Percentiles rank a stretch among this genome's conserved stretches.
phyloP scores from a whole-genome alignment of 2,329 filamentous ascomycete genomes.

The Alternaria viburni region DNA sequence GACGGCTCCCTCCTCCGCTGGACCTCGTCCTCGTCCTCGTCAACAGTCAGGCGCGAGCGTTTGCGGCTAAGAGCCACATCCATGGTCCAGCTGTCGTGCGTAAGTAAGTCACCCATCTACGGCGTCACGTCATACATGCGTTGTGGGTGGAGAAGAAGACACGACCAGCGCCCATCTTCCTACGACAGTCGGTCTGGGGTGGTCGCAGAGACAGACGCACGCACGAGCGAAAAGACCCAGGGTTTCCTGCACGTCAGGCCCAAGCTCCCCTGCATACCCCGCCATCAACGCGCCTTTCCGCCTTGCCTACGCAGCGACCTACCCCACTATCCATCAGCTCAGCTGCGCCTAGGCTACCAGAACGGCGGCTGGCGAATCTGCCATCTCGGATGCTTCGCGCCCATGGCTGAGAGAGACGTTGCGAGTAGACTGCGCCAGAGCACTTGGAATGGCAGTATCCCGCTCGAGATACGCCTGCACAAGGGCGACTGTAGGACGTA shows the following conservation, averaged over 20 bases:
- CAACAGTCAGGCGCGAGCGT: constrained; percentile 39
- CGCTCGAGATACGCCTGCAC: constrained; percentile 65
- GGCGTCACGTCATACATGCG: neutral
- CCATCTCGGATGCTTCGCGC: constrained; percentile 7
- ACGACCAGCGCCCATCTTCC: constrained; percentile 8
- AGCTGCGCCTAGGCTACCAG: constrained; percentile 19
- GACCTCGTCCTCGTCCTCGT: constrained; percentile 33
- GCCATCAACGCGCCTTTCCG: constrained; percentile 4
- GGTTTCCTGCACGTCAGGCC: constrained; percentile 3
- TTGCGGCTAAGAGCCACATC: constrained; percentile 39
- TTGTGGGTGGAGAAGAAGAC: constrained; percentile 8
- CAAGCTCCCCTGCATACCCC: constrained; percentile 16
- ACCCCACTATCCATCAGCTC: constrained; percentile 17
- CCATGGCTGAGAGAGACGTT: constrained; percentile 41
- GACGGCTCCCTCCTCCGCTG: constrained; percentile 27
- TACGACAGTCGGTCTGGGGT: constrained; percentile 13
- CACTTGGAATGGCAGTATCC: constrained; percentile 66
- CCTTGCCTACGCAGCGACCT: neutral
- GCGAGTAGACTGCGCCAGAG: constrained; percentile 52
- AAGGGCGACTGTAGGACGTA: constrained; percentile 66
- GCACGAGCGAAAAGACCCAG: constrained; percentile 8
- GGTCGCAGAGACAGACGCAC: constrained; percentile 37
- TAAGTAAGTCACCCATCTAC: constrained; percentile 26
- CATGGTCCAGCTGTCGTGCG: constrained; percentile 34
- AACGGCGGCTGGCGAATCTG: constrained; percentile 11